A percentile compares a stretch with the other conserved stretches of the same genome.
phyloP scores from a whole-genome alignment of 73 alveolate genomes.

The Paramecium tetraurelia region DNA sequence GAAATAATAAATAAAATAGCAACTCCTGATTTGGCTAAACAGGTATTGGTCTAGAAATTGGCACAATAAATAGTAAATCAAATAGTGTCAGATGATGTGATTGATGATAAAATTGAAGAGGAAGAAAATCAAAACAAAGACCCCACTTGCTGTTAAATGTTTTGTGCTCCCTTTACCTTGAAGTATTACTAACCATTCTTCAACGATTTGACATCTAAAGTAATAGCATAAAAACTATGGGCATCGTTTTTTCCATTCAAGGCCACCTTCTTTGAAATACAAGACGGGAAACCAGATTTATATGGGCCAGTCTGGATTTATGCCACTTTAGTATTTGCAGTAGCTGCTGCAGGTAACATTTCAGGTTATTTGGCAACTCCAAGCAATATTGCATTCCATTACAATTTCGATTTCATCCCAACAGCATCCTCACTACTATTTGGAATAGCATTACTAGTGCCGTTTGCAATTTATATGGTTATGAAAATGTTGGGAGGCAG shows the following conservation, averaged over 20 bases:
- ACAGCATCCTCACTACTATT: slow-evolving; percentile 69
- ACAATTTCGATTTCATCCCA: slow-evolving; percentile 68
- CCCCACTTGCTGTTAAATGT: slow-evolving; percentile 22
- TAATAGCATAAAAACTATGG: slow-evolving; percentile 35
- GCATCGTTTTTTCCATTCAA: slow-evolving; percentile 75
- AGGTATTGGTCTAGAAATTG: background rate
- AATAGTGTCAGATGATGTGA: slow-evolving; percentile 37
- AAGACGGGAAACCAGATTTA: slow-evolving; percentile 74
- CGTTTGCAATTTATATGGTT: slow-evolving; percentile 67
- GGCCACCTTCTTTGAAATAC: slow-evolving; percentile 69
- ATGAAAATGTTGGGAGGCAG: slow-evolving; percentile 77
- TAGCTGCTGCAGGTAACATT: slow-evolving; percentile 75
- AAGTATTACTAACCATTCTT: slow-evolving; percentile 34
- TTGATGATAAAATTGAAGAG: slow-evolving; percentile 1
- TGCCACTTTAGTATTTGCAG: slow-evolving; percentile 72
- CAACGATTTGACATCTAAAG: background rate
- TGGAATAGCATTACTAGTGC: slow-evolving; percentile 75
- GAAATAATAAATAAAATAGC: background rate
- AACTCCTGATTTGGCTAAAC: background rate
- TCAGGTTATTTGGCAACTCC: slow-evolving; percentile 76
- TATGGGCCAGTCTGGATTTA: slow-evolving; percentile 82
- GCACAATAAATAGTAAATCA: slow-evolving; percentile 25
- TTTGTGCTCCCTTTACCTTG: slow-evolving; percentile 39
- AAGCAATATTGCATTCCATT: slow-evolving; percentile 66
- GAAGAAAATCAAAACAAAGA: background rate